Conservation (phyloP, 1,284 basidiomycete species). For the Apiotrichum veenhuisii region DNA sequence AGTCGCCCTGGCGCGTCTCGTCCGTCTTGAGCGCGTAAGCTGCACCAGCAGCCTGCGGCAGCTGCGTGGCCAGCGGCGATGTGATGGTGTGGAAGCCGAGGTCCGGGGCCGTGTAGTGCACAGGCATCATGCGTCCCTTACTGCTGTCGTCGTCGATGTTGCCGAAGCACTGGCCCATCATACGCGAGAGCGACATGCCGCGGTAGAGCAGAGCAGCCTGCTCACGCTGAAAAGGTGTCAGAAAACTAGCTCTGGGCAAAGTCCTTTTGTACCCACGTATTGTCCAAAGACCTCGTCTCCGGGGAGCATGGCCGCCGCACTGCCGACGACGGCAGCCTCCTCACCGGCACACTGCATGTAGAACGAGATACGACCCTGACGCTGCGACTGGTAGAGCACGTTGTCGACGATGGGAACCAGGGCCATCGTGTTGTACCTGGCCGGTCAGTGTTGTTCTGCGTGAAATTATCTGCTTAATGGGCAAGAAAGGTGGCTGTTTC, state of each 20-base stretch:
- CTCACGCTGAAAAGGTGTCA: constrained; percentile 64
- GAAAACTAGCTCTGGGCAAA: neutral
- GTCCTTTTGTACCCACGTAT: constrained; percentile 51
- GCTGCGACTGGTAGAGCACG: constrained; percentile 83
- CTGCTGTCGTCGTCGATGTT: constrained; percentile 73
- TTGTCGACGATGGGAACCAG: constrained; percentile 81
- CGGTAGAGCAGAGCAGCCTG: constrained; percentile 86
- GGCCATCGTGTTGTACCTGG: constrained; percentile 74
- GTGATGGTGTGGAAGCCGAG: constrained; percentile 93
- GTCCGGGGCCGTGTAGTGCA: constrained; percentile 78
- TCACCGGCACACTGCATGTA: constrained; percentile 76
- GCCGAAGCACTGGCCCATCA: constrained; percentile 86
- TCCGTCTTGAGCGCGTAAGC: constrained; percentile 82
- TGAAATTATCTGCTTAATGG: too few relatives aligned
- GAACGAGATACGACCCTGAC: constrained; percentile 91
- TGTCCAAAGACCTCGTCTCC: constrained; percentile 67
- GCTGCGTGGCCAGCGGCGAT: constrained; percentile 89
- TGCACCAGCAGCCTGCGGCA: constrained; percentile 91
- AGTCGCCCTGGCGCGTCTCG: constrained; percentile 66
- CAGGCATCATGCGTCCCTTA: constrained; percentile 87
- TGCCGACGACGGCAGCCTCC: constrained; percentile 85
- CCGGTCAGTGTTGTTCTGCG: neutral
- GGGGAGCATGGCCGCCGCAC: constrained; percentile 75
- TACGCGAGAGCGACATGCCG: constrained; percentile 65
- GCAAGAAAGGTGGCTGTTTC: too few relatives aligned